Evolutionary conservation across 148 eudicot genomes (phyloP), one percentile per base, ranked within the genome.

Genomic region (Silene conica): DNA sequence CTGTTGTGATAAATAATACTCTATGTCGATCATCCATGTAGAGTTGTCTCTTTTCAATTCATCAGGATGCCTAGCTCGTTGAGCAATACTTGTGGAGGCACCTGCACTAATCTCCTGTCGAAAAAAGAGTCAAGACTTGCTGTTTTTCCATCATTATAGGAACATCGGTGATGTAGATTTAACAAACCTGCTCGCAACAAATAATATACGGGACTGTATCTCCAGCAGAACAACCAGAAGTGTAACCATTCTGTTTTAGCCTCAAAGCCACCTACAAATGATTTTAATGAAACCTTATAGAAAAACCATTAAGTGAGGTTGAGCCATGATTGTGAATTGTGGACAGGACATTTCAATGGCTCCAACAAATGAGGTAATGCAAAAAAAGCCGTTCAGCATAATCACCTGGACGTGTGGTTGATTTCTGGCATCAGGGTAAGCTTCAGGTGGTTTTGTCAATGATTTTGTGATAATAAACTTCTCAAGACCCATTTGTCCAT

Each of bases 61-160:
- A 73, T 96, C 97, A 70, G 99, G 99, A 83, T 96, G 99, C 83
- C 99, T 92, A 67, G 99, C 99, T 52, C 99, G 94, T 84, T 90
- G 99, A 76, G 99, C 96, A 75, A 96, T 90, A 68, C 96, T 96
- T 38, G 79, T 43, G 14, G 96, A 89, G 74, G 83, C 73, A 74
- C 82, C 85, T 46, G 87, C 85, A 82, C 82, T 71, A 61, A 70
- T 76, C 19, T 88, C 99, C 99, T 96, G 83, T n/a, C 67, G 10
- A 70, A 70, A 41, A 67, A 50, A 77, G 2, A 64, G 22, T 34
- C 56, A 63, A 43, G 14, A 34, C 52, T 58, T 60, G 52, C 23
- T 38, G 73, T 19, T 72, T 52, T 18, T 50, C 16, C 13, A 20
- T 43, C 3, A 14, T 16, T 63, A 38, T 8, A 68, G 74, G 15